Evolutionary conservation across 192 early-diverging fungal species (phyloP).

Genomic region (Phycomyces nitens): DNA sequence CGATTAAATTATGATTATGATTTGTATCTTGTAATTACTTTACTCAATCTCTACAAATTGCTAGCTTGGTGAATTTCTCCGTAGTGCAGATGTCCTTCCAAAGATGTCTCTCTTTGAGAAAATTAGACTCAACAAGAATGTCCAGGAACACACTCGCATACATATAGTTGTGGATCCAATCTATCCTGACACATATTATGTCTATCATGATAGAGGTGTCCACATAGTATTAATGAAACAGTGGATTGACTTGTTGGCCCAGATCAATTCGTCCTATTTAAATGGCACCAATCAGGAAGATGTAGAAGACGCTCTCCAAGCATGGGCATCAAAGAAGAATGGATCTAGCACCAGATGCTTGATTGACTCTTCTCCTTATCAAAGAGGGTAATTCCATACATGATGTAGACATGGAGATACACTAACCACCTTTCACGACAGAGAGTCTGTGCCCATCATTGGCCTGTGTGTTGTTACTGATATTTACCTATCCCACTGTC

Average conservation of each 20-base stretch:
- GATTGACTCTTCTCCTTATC: constrained; percentile 16
- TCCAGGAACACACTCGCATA: constrained; percentile 31
- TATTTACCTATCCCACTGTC: constrained; percentile 67
- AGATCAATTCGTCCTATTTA: constrained; percentile 23
- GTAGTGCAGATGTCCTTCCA: constrained; percentile 23
- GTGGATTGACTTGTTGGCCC: constrained; percentile 45
- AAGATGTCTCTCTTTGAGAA: constrained; percentile 49
- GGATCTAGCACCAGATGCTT: constrained; percentile 19
- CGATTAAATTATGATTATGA: not conserved
- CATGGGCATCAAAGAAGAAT: constrained; percentile 29
- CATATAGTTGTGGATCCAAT: constrained; percentile 55
- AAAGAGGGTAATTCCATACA: constrained; percentile 11
- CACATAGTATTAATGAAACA: constrained; percentile 58
- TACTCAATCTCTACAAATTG: not conserved
- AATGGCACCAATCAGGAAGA: constrained; percentile 12
- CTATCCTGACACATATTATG: constrained; percentile 61
- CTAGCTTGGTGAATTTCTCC: not conserved
- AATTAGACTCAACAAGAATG: constrained; percentile 35
- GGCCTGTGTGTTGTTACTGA: constrained; percentile 61
- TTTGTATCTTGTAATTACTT: not conserved
- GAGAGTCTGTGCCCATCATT: constrained; percentile 46
- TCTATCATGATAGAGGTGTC: constrained; percentile 66
- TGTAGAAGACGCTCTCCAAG: constrained; percentile 11
- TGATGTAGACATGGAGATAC: not conserved
- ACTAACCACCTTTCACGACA: not conserved